phyloP scores from a whole-genome alignment of 345 rosid genomes.

The Trapa incisa region DNA sequence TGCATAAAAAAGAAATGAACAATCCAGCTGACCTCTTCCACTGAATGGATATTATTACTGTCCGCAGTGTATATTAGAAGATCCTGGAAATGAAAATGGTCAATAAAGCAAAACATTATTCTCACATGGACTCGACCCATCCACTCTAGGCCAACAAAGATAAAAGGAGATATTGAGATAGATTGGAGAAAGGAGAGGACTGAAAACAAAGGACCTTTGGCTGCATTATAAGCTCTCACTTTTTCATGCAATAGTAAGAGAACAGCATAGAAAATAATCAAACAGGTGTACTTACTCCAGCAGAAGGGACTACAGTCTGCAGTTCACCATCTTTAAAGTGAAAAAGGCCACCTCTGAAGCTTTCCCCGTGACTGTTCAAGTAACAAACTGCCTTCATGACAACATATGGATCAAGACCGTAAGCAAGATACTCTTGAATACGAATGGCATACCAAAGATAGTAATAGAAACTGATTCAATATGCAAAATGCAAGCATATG shows the following conservation, averaged over 20 bases:
- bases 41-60: conserved; percentile 64
- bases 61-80: conserved; percentile 86
- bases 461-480: neutral
- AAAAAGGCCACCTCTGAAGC: conserved; percentile 74
- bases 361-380: conserved; percentile 54
- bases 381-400: conserved; percentile 83
- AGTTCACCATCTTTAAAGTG: conserved; percentile 81
- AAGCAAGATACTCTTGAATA: conserved; percentile 4
- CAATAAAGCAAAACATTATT: neutral
- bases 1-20: neutral
- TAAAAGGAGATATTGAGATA: neutral
- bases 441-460: neutral
- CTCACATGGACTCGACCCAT: neutral
- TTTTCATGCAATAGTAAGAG: neutral
- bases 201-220: neutral
- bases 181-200: neutral
- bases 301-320: conserved; percentile 39
- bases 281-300: conserved; percentile 47
- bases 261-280: neutral
- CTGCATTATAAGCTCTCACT: neutral
- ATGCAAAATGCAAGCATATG: neutral
- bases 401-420: conserved; percentile 13
- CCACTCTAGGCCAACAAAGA: neutral
- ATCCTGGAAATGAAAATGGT: conserved; percentile 29
- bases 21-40: conserved; percentile 55